These are phyloP conservation scores for Fragaria vesca DNA, from an alignment of 306 rosid species.

Conservation along the genomic window DNA sequence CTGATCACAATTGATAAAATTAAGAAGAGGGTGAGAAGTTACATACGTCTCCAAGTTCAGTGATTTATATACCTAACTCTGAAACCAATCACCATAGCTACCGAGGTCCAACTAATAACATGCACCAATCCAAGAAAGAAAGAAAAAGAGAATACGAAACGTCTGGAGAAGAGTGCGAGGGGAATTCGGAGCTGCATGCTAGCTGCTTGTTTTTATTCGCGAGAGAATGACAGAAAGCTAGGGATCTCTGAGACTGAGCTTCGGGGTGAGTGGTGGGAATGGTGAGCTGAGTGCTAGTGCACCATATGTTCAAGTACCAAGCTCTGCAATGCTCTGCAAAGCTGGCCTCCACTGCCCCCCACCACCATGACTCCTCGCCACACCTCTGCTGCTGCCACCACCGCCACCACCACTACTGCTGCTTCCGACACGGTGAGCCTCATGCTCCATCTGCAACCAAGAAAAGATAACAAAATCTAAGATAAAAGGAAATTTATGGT, in stretches of 20 bases:
- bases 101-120: background rate
- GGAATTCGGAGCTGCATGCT: constrained; percentile 1
- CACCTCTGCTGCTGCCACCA: constrained; percentile 32
- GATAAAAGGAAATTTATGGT: background rate
- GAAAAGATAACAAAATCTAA: background rate
- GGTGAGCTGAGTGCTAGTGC: background rate
- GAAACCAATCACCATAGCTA: constrained; percentile 8
- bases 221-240: constrained; percentile 2
- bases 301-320: constrained; percentile 54
- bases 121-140: background rate
- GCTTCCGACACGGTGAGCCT: constrained; percentile 33
- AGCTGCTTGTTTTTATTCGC: constrained; percentile 16
- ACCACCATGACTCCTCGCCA: constrained; percentile 55
- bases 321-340: constrained; percentile 87
- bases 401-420: constrained; percentile 28
- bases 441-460: constrained; percentile 49
- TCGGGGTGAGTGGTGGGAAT: background rate
- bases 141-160: constrained; percentile 5
- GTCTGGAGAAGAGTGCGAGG: constrained; percentile 24
- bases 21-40: constrained; percentile 6
- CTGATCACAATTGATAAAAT: constrained; percentile 16
- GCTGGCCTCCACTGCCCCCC: constrained; percentile 89
- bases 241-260: constrained; percentile 1
- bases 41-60: constrained; percentile 6
- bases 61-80: constrained; percentile 19